Evolutionary conservation across 495 filamentous ascomycete genomes (phyloP).

Genomic region (Aspergillus sclerotiicarbonarius): DNA sequence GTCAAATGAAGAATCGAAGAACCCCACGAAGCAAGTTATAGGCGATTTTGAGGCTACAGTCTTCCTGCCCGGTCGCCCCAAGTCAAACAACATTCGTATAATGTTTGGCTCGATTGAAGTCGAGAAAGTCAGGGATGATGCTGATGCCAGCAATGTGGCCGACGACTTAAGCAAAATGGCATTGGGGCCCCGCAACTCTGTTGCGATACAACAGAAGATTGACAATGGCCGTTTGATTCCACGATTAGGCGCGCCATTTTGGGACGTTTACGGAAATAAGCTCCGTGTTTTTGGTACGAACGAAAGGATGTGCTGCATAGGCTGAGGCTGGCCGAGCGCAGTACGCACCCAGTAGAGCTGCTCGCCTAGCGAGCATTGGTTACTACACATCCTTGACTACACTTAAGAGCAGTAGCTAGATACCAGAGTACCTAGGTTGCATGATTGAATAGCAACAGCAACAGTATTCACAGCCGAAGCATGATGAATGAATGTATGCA

Average conservation of each 20-base stretch:
- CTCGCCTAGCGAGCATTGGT: not conserved
- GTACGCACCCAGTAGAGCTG: too few species aligned
- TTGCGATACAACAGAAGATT: slow-evolving; percentile 14
- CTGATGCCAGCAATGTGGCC: slow-evolving; percentile 1
- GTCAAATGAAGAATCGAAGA: not conserved
- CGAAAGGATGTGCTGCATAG: slow-evolving; percentile 51
- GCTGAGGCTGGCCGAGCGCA: not conserved
- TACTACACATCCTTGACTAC: too few species aligned
- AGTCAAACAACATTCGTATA: not conserved
- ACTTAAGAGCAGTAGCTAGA: not conserved
- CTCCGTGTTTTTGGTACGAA: slow-evolving; percentile 64
- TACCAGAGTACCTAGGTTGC: not conserved
- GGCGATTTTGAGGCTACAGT: not conserved
- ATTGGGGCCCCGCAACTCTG: not conserved
- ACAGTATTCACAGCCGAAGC: not conserved
- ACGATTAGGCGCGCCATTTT: slow-evolving; percentile 51
- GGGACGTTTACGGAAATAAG: slow-evolving; percentile 61
- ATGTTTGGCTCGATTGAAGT: not conserved
- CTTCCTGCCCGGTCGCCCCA: not conserved
- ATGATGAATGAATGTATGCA: slow-evolving; percentile 48
- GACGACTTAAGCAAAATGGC: not conserved
- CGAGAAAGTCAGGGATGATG: slow-evolving; percentile 5
- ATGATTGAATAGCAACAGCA: not conserved
- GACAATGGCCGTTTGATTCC: slow-evolving; percentile 43
- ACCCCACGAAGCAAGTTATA: not conserved